Evolutionary conservation across 2,329 filamentous ascomycete species (phyloP), one percentile per base, ranked within the genome.

Genomic region (Aspergillus versicolor): DNA sequence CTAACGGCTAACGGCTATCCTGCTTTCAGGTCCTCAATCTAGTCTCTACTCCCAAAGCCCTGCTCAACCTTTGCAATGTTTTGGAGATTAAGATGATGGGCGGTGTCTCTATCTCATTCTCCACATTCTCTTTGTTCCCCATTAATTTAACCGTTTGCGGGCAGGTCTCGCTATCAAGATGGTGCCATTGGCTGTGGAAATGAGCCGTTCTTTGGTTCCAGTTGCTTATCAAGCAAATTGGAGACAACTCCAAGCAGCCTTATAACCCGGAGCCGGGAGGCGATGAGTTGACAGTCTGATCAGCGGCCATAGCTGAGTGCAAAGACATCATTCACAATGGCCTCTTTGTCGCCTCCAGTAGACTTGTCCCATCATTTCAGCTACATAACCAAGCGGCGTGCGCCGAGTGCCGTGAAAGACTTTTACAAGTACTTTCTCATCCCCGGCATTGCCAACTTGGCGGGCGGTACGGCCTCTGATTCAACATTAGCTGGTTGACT

Each of bases 381-480:
- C 1, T 79, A 84, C 56, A 81, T 85, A 44, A 88, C 91, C 47
- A 87, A 82, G 67, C 82, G 83, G 46, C 83, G 91, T 8, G 65
- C 78, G 6, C 78, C 83, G 6, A 94, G 87, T 68, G 79, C 79
- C 43, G 82, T 96, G 72, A 96, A 96, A 79, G 70, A 82, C 38
- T 91, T 92, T 73, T 96, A 96, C 80, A 91, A 91, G 74, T 96
- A 90, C 76, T 94, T 94, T 66, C 61, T 66, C 11, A 84, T 86
- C 52, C 84, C 84, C 0, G 83, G 83, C 37, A 84, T 87, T 63
- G 82, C 79, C 15, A 85, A 87, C 65, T 71, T 87, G 38, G 84
- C 84, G 11, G 84, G 84, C 67, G 84, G 84, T 82, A 70, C 47
- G 65, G 40, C 9, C 34, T 21, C 21, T 42, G 2, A 9, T 5